phyloP scores from a whole-genome alignment of 805 yeast species.

The Candida pseudoglaebosa region DNA sequence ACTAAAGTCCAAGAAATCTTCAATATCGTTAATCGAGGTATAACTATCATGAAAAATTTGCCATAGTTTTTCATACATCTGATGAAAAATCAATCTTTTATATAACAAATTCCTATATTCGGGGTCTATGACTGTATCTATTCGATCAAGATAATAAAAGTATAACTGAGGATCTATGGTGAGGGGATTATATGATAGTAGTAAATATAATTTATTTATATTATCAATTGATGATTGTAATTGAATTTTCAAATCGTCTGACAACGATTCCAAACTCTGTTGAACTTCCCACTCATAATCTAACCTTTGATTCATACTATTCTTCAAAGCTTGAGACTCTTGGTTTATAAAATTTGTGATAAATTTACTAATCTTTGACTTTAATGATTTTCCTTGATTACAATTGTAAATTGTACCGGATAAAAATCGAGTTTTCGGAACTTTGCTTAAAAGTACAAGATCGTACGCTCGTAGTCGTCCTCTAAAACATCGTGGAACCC shows the following conservation, averaged over 20 bases:
- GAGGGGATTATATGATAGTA: slow-evolving; percentile 30
- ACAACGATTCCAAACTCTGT: slow-evolving; percentile 5
- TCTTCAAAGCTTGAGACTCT: slow-evolving; percentile 2
- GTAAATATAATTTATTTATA: slow-evolving; percentile 24
- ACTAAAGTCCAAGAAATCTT: slow-evolving; percentile 30
- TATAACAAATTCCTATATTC: slow-evolving; percentile 19
- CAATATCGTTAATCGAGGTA: slow-evolving; percentile 31
- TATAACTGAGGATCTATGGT: slow-evolving; percentile 27
- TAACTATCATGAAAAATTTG: slow-evolving; percentile 19
- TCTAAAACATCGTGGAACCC: not conserved
- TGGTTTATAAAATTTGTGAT: slow-evolving; percentile 2
- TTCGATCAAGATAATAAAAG: slow-evolving; percentile 14
- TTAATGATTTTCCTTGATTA: not conserved
- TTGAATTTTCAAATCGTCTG: slow-evolving; percentile 14
- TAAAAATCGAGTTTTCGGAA: not conserved
- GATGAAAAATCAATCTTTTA: slow-evolving; percentile 28
- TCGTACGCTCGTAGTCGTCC: not conserved
- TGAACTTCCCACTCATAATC: not conserved
- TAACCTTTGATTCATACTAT: not conserved
- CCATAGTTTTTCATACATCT: slow-evolving; percentile 30
- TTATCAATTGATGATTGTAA: slow-evolving; percentile 24
- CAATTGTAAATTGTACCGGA: not conserved
- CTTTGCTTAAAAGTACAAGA: not conserved
- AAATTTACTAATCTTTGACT: slow-evolving; percentile 2
- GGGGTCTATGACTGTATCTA: slow-evolving; percentile 17